Evolutionary conservation across 805 yeast species (phyloP).

Genomic region (Metschnikowia proteae): DNA sequence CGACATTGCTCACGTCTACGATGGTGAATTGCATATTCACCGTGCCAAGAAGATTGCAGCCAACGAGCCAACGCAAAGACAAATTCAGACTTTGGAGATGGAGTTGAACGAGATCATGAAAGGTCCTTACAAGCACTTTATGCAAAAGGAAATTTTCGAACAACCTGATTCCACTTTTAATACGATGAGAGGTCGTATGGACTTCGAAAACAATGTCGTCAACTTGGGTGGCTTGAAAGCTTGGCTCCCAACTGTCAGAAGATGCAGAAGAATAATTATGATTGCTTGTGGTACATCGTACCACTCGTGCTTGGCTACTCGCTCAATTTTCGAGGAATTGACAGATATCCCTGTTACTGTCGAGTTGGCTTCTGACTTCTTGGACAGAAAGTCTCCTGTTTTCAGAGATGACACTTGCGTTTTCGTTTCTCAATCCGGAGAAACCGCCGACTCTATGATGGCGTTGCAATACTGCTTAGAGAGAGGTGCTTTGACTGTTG

Average conservation of each 20-base stretch:
- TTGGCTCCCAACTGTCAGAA: conserved; percentile 81
- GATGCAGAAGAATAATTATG: conserved; percentile 94
- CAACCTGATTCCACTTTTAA: conserved; percentile 98
- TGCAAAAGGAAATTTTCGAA: conserved; percentile 98
- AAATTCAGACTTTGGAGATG: conserved; percentile 94
- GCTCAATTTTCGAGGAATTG: conserved; percentile 93
- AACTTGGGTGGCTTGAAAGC: conserved; percentile 87
- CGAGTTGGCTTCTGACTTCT: conserved; percentile 90
- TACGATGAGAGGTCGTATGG: conserved; percentile 99
- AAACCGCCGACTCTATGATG: conserved; percentile 95
- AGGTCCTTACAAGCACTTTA: conserved; percentile 92
- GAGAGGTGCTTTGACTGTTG: conserved; percentile 95
- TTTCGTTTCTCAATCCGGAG: conserved; percentile 98
- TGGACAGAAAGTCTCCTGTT: conserved; percentile 94
- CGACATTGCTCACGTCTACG: conserved; percentile 96
- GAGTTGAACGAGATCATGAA: conserved; percentile 97
- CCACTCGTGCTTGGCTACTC: conserved; percentile 95
- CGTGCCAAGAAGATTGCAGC: conserved; percentile 80
- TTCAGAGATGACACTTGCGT: conserved; percentile 97
- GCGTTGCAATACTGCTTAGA: conserved; percentile 94
- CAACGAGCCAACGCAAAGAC: conserved; percentile 89
- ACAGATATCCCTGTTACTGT: conserved; percentile 92
- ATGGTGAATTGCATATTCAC: conserved; percentile 97
- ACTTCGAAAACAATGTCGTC: conserved; percentile 73
- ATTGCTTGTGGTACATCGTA: conserved; percentile 99